Evolutionary conservation across 2,329 filamentous ascomycete species (phyloP).

Genomic region (Microsporum canis): DNA sequence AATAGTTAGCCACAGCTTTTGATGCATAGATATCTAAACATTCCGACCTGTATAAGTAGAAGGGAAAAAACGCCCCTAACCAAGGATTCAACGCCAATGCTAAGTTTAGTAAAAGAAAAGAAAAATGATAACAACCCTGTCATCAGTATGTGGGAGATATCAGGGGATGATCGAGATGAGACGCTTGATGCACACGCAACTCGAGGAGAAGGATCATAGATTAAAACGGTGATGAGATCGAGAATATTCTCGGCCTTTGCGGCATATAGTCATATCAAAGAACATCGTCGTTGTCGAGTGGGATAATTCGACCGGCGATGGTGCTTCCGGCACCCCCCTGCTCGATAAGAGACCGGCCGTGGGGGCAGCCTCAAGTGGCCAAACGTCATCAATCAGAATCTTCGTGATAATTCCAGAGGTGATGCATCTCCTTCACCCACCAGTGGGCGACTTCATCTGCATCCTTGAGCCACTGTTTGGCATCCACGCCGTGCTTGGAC

Average conservation of each 20-base stretch:
- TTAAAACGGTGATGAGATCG: neutral
- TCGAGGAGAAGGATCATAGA: neutral
- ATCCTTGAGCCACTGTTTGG: slow-evolving; percentile 26
- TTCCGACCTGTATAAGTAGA: neutral
- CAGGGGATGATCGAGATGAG: neutral
- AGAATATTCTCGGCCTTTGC: neutral
- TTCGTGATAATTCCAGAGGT: slow-evolving; percentile 14
- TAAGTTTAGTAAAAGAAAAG: neutral
- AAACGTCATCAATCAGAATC: neutral
- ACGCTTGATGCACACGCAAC: neutral
- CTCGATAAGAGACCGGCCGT: neutral
- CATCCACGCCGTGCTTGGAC: slow-evolving; percentile 23
- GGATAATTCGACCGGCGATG: neutral
- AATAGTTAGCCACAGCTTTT: neutral
- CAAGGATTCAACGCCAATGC: slow-evolving; percentile 1
- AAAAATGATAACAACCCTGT: neutral
- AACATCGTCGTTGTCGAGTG: neutral
- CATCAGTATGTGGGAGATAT: neutral
- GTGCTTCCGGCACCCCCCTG: no score
- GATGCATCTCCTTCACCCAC: slow-evolving; percentile 29
- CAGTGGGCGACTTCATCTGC: slow-evolving; percentile 29
- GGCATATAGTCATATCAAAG: neutral
- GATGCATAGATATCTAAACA: neutral
- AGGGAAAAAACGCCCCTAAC: neutral
- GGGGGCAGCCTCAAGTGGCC: neutral